These are phyloP conservation scores for Acidiella bohemica DNA, from an alignment of 495 filamentous ascomycete species.

Conservation along the genomic window DNA sequence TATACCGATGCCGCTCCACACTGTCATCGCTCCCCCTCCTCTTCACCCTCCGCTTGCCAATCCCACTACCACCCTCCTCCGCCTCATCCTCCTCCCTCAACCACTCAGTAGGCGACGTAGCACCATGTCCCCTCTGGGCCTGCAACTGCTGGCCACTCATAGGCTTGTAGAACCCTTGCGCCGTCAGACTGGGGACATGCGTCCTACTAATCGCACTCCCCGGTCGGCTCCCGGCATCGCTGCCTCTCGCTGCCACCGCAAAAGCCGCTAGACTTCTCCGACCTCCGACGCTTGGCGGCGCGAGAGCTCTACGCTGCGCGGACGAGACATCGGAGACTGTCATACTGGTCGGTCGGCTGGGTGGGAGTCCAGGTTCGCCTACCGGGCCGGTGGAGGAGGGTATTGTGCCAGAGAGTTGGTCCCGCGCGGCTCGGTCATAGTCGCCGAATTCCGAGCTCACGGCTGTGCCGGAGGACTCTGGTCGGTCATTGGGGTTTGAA, in stretches of 20 bases:
- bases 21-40: constrained; percentile 34
- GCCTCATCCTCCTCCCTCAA: too few relatives aligned
- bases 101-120: too few relatives aligned
- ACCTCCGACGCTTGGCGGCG: too few relatives aligned
- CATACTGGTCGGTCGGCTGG: constrained; percentile 28
- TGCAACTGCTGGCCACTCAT: constrained; percentile 95
- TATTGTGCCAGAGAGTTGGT: constrained; percentile 12
- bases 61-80: too few relatives aligned
- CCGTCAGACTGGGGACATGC: constrained; percentile 79
- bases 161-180: constrained; percentile 83
- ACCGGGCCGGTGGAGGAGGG: constrained; percentile 30
- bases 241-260: constrained; percentile 3
- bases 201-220: constrained; percentile 48
- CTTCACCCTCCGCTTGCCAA: constrained; percentile 31
- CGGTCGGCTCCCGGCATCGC: constrained; percentile 18
- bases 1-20: constrained; percentile 24
- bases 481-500: constrained; percentile 2
- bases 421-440: constrained; percentile 15
- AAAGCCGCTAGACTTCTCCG: constrained; percentile 25
- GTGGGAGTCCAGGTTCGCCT: constrained; percentile 32
- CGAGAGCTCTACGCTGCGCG: too few relatives aligned
- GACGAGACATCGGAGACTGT: too few relatives aligned
- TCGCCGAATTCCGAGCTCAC: constrained; percentile 38
- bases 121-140: constrained; percentile 53
- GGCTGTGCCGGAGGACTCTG: constrained; percentile 31